Evolutionary conservation across 2,329 filamentous ascomycete genomes (phyloP), one percentile per base, ranked within the genome.

Genomic region (Westerdykella ornata): DNA sequence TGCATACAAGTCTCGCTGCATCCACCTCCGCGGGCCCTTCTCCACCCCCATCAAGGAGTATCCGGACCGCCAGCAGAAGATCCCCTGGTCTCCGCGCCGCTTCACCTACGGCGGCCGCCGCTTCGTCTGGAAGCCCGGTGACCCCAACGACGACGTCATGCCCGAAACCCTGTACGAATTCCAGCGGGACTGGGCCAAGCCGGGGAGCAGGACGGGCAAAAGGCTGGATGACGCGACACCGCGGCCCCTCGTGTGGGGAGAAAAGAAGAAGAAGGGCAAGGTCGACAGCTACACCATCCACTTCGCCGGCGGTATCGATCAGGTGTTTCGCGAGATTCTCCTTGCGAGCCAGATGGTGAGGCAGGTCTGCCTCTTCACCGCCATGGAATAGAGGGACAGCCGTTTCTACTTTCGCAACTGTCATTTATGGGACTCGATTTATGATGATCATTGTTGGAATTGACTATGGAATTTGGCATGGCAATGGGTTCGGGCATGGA

Each of bases 111-210:
- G 60, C 31, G 62, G 62, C 8, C 59, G 62, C 6, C 53, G 58
- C 15, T 65, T 65, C 41, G 62, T 67, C 15, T 76, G 72, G 68
- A 71, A 57, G 28, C 61, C 60, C 7, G 69, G 65, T 15, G 52
- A 65, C 16, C 67, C 70, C 2, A 58, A 75, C 53, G 72, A 76
- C 46, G 71, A 75, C 29, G 59, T 60, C 5, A 65, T 65, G 62
- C 60, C 60, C 5, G 62, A 65, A 49, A 62, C 60, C 4, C 49
- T 65, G 16, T 65, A 63, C 46, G 62, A 65, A 39, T 65, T 59
- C 38, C 52, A 52, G 19, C 53, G 50, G 20, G 60, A 64, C 35
- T 63, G 55, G 55, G 52, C 57, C 8, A 64, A 64, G 47, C 59
- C 62, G 15, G 60, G 60, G 7, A 62, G 59, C 47, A 44, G 62